A percentile compares a stretch with the other conserved stretches of the same genome.
phyloP scores from a whole-genome alignment of 352 stramenopile genomes.

The Phytophthora lateralis region DNA sequence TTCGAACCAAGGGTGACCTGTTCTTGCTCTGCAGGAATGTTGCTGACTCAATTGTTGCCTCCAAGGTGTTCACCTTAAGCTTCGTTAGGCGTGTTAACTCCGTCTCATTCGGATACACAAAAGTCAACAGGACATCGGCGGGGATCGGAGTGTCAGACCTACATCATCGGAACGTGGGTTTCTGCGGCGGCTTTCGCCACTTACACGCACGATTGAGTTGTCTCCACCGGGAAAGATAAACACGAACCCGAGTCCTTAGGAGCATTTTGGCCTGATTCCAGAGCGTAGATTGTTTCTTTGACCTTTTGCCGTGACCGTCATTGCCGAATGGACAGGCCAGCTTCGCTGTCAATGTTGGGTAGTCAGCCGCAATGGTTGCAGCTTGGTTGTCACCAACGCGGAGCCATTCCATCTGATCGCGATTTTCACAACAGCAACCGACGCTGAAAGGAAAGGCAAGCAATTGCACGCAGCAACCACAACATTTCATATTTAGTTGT shows the following conservation, averaged over 20 bases:
- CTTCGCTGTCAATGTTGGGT: slow-evolving; percentile 27
- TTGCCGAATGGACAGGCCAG: slow-evolving; percentile 68
- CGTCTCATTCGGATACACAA: slow-evolving; percentile 71
- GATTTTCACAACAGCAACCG: too few species aligned
- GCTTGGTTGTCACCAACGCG: slow-evolving; percentile 69
- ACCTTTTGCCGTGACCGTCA: slow-evolving; percentile 44
- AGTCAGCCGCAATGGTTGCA: slow-evolving; percentile 37
- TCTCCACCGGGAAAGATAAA: slow-evolving; percentile 75
- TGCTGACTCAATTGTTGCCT: slow-evolving; percentile 54
- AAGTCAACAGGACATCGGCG: slow-evolving; percentile 50
- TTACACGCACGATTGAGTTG: slow-evolving; percentile 81
- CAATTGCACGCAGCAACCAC: too few species aligned
- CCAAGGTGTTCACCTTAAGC: slow-evolving; percentile 31
- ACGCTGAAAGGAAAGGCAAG: too few species aligned
- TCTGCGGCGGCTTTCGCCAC: slow-evolving; percentile 47
- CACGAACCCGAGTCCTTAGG: slow-evolving; percentile 71
- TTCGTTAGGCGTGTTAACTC: slow-evolving; percentile 57
- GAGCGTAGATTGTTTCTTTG: slow-evolving; percentile 9
- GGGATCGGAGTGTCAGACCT: slow-evolving; percentile 58
- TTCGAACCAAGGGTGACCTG: slow-evolving; percentile 64
- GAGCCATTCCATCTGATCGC: too few species aligned
- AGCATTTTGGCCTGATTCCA: slow-evolving; percentile 40
- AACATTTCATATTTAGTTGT: background rate
- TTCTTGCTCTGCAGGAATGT: slow-evolving; percentile 32
- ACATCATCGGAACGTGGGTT: slow-evolving; percentile 56